Evolutionary conservation across 1,139 yeast species (phyloP).

Genomic region (Nakaseomyces kungkrabaensis): DNA sequence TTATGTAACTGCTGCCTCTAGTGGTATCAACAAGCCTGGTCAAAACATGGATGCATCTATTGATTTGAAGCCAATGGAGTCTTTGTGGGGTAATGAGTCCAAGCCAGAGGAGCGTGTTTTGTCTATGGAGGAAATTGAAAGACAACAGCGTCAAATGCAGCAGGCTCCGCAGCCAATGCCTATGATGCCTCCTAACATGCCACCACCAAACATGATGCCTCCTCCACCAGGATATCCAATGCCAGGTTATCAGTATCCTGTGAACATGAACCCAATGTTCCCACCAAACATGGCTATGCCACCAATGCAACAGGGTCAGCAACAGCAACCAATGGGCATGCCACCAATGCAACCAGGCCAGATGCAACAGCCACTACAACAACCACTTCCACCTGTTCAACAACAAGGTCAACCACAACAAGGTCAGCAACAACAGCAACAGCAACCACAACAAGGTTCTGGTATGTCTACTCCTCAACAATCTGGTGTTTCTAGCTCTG

Average conservation of each 20-base stretch:
- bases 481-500: neutral
- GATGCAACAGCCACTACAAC: conserved; percentile 6
- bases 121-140: conserved; percentile 29
- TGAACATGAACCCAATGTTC: conserved; percentile 2
- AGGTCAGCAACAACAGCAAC: conserved; percentile 4
- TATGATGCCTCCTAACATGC: conserved; percentile 5
- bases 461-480: conserved; percentile 2
- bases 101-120: conserved; percentile 18
- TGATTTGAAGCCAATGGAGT: conserved; percentile 55
- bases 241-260: conserved; percentile 3
- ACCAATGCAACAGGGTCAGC: conserved; percentile 3
- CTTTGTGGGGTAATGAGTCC: conserved; percentile 39
- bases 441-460: neutral
- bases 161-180: conserved; percentile 10
- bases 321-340: conserved; percentile 4
- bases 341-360: conserved; percentile 5
- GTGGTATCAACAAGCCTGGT: conserved; percentile 19
- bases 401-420: conserved; percentile 4
- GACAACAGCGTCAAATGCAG: conserved; percentile 25
- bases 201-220: conserved; percentile 6
- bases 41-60: conserved; percentile 24
- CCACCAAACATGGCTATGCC: conserved; percentile 4
- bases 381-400: neutral
- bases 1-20: conserved; percentile 49
- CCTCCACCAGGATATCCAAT: conserved; percentile 1